These are phyloP conservation scores for Panicum miliaceum DNA, from an alignment of 176 grass and related monocot genomes.

Conservation along the genomic window DNA sequence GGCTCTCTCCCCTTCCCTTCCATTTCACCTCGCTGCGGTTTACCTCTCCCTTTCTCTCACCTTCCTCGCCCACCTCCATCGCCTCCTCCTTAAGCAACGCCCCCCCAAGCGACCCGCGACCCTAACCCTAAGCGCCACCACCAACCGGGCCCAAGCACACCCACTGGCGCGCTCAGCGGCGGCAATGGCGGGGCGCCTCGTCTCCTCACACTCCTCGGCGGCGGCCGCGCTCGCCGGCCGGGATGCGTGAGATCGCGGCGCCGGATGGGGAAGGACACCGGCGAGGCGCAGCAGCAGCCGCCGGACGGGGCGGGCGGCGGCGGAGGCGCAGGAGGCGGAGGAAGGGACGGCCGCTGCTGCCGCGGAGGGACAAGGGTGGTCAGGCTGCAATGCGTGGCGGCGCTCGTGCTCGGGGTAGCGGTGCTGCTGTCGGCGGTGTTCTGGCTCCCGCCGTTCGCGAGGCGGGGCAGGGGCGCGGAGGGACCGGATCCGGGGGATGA, in stretches of 20 bases:
- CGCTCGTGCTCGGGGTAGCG: slow-evolving; percentile 63
- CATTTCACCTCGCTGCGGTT: slow-evolving; percentile 48
- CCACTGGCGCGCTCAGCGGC: neutral
- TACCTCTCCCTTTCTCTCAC: slow-evolving; percentile 72
- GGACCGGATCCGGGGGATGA: slow-evolving; percentile 42
- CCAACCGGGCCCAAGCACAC: slow-evolving; percentile 2
- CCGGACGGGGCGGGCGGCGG: slow-evolving; percentile 32
- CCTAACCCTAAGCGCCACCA: slow-evolving; percentile 42
- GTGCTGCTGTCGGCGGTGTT: slow-evolving; percentile 87
- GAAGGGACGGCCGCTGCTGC: neutral
- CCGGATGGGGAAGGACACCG: slow-evolving; percentile 66
- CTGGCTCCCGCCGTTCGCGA: slow-evolving; percentile 83
- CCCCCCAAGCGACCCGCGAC: neutral
- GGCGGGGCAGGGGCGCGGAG: slow-evolving; percentile 31
- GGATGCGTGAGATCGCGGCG: slow-evolving; percentile 55
- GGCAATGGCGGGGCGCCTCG: slow-evolving; percentile 42
- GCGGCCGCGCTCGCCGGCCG: neutral
- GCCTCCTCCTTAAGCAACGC: slow-evolving; percentile 56
- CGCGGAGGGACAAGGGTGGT: neutral
- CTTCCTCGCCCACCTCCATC: slow-evolving; percentile 54
- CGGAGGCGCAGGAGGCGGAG: slow-evolving; percentile 15
- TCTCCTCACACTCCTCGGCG: neutral
- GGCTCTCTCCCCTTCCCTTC: neutral
- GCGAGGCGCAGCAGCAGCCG: slow-evolving; percentile 41
- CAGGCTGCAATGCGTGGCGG: slow-evolving; percentile 69